phyloP scores from a whole-genome alignment of 2,329 filamentous ascomycete species.

The Ceratocystis cubensis region DNA sequence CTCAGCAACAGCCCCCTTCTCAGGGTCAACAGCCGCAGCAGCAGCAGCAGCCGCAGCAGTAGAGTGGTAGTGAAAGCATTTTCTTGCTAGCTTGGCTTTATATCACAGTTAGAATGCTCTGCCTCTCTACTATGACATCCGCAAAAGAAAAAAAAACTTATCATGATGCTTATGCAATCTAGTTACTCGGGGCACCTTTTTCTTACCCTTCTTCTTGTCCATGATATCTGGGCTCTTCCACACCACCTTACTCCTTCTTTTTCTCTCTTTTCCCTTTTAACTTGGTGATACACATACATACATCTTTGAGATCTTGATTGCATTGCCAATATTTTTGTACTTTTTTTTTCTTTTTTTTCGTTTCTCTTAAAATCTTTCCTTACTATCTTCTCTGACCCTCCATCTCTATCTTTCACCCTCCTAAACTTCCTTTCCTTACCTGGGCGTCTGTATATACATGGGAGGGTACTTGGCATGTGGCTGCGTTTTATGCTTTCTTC shows the following conservation, averaged over 20 bases:
- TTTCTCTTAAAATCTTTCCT: neutral
- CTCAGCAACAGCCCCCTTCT: neutral
- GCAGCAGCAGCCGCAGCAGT: neutral
- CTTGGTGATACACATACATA: neutral
- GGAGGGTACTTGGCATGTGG: conserved; percentile 14
- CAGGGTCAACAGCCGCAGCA: neutral
- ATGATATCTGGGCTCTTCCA: neutral
- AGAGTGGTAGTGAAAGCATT: neutral
- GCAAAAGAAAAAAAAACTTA: neutral
- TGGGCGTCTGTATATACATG: conserved; percentile 15
- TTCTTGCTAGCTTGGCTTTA: neutral
- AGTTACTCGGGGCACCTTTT: neutral
- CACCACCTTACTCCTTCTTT: neutral
- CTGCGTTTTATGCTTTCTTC: conserved; percentile 8
- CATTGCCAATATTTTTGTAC: conserved; percentile 8
- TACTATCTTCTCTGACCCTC: neutral
- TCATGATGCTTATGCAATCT: conserved; percentile 7
- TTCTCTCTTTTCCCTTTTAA: neutral
- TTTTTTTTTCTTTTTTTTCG: neutral
- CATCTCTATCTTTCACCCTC: neutral
- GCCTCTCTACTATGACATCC: neutral
- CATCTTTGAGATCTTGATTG: neutral
- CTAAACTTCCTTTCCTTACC: neutral
- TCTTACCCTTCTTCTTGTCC: neutral
- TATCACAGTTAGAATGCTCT: neutral